Percentiles rank a stretch among this genome's conserved stretches.
Evolutionary conservation across 306 rosid genomes (phyloP).

Genomic region (Canavalia gladiata): DNA sequence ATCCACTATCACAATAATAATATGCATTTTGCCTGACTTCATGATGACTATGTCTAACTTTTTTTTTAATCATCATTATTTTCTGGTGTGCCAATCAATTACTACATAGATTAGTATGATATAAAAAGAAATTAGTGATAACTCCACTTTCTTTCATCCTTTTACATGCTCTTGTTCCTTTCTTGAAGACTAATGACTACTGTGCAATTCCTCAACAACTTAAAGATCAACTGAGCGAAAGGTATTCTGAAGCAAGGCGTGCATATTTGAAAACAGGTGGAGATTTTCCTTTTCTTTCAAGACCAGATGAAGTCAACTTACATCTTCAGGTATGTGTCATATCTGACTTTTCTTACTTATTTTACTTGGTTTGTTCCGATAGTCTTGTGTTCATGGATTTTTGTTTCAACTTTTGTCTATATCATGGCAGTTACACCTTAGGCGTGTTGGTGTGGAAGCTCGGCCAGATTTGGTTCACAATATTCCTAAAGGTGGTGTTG

Average conservation of each 20-base stretch:
- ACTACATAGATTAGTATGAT: slow-evolving; percentile 24
- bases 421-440: slow-evolving; percentile 74
- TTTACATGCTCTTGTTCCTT: slow-evolving; percentile 42
- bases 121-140: slow-evolving; percentile 15
- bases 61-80: neutral
- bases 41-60: neutral
- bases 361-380: slow-evolving; percentile 14
- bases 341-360: slow-evolving; percentile 24
- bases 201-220: slow-evolving; percentile 93
- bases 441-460: slow-evolving; percentile 97
- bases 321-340: slow-evolving; percentile 82
- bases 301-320: slow-evolving; percentile 98
- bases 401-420: slow-evolving; percentile 40
- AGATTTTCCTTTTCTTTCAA: slow-evolving; percentile 98
- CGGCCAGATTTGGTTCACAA: slow-evolving; percentile 75
- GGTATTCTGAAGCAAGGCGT: slow-evolving; percentile 89
- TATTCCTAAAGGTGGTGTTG: slow-evolving; percentile 68
- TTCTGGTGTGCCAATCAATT: slow-evolving; percentile 36
- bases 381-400: slow-evolving; percentile 20
- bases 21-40: slow-evolving; percentile 1
- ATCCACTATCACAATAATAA: neutral
- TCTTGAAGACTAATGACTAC: slow-evolving; percentile 91
- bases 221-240: slow-evolving; percentile 88
- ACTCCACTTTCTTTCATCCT: slow-evolving; percentile 32
- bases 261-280: slow-evolving; percentile 92